A percentile compares a stretch with the other conserved stretches of the same genome.
Evolutionary conservation across 805 yeast genomes (phyloP).

Genomic region (Saccharomycopsis amapae): DNA sequence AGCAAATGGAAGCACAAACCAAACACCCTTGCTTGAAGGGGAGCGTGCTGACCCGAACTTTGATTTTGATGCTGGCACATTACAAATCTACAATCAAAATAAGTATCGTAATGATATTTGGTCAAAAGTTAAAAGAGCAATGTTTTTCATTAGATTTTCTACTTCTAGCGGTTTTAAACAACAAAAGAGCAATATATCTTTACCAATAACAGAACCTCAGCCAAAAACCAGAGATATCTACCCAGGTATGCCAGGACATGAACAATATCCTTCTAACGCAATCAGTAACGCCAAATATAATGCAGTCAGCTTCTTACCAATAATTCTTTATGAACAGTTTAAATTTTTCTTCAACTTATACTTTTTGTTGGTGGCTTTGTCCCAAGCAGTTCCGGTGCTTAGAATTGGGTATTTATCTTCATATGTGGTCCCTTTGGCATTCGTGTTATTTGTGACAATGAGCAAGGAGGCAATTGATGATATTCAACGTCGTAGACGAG

Average conservation of each 20-base stretch:
- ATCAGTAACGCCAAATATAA: conserved; percentile 93
- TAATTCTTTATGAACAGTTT: conserved; percentile 89
- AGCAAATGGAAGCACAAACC: no score
- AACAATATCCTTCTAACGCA: conserved; percentile 57
- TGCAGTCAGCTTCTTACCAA: conserved; percentile 79
- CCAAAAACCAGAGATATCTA: conserved; percentile 31
- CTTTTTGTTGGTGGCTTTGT: conserved; percentile 85
- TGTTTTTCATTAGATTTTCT: neutral
- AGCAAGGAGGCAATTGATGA: conserved; percentile 94
- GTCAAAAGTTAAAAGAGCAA: neutral
- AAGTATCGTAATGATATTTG: neutral
- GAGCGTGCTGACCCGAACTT: no score
- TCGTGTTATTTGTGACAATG: conserved; percentile 90
- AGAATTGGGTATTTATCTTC: conserved; percentile 91
- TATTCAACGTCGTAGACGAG: conserved; percentile 82
- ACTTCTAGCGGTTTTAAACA: neutral
- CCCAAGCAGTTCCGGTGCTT: conserved; percentile 83
- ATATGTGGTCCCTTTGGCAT: conserved; percentile 88
- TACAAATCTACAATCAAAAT: no score
- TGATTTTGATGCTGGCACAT: no score
- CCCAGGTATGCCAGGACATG: conserved; percentile 35
- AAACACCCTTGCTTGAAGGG: conserved; percentile 5
- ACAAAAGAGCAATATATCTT: neutral
- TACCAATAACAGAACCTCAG: conserved; percentile 8
- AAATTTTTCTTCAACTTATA: conserved; percentile 92